Evolutionary conservation across 2,329 filamentous ascomycete genomes (phyloP), one percentile per base, ranked within the genome.

Genomic region (Paecilomyces dactylethromorphus): DNA sequence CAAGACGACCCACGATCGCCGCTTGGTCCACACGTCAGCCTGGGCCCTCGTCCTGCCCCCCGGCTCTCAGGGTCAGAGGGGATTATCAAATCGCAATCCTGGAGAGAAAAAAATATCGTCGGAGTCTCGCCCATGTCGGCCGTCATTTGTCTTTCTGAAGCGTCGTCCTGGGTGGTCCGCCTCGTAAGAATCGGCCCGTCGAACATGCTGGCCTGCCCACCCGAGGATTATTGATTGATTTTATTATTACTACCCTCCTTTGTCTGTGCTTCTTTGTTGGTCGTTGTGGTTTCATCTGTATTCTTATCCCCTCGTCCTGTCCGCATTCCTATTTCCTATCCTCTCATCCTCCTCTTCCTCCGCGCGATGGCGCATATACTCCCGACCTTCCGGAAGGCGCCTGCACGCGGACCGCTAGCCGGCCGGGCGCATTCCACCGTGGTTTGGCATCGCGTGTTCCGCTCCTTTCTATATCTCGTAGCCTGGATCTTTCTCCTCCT

Each of bases 401-500:
- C 65, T 49, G 54, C 59, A 39, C 67, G 69, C 56, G n/a, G 26
- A 21, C 66, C 69, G 54, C 60, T 66, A 39, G 67, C 66, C 59
- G 68, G 70, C 45, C 63, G 71, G 57, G 67, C 63, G 49, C 62
- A 60, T 33, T 68, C 67, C 52, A 77, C 64, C 35, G 70, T 74
- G 15, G 78, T 80, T 55, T 81, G 81, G 71, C 88, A 87, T 69
- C 84, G 89, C 60, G 72, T 87, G 24, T 70, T 88, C 53, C 86
- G 88, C 53, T 85, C 84, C 32, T 76, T 89, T 63, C 83, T 88
- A 68, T 93, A 94, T 71, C 79, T 92, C 61, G 70, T 94, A 61
- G 83, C 89, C 45, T 82, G 90, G 63, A 80, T 93, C 63, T 95
- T 96, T 72, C 80, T 95, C 45, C 84, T 96, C 61, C 83, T 96